These are phyloP conservation scores for Rhinocladiella similis DNA, from an alignment of 2,329 filamentous ascomycete species.

Conservation along the genomic window DNA sequence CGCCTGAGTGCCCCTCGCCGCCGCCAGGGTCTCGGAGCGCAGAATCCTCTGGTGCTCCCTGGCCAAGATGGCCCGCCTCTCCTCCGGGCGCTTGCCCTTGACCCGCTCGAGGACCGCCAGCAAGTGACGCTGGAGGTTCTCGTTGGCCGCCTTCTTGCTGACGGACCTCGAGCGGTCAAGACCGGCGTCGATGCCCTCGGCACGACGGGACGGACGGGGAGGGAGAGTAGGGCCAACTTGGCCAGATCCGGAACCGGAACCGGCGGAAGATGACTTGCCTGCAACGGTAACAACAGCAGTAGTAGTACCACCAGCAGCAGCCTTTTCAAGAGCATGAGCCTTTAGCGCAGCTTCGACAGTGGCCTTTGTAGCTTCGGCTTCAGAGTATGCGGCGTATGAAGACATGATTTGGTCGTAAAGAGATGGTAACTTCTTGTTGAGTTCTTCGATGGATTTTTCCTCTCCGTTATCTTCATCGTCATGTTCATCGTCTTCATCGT, in stretches of 20 bases:
- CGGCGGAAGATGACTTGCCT: no score
- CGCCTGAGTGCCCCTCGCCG: slow-evolving; percentile 4
- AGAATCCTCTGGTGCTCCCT: slow-evolving; percentile 10
- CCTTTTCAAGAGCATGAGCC: no score
- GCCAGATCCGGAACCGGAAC: no score
- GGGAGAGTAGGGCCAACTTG: neutral
- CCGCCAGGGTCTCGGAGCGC: slow-evolving; percentile 14
- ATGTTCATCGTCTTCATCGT: no score
- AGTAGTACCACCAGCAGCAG: no score
- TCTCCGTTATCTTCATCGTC: neutral
- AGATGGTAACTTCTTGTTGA: no score
- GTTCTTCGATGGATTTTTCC: neutral
- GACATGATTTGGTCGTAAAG: no score
- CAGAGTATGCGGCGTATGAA: no score
- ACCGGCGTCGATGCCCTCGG: neutral
- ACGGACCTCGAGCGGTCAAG: neutral
- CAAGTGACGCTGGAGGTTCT: neutral
- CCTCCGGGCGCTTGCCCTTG: neutral
- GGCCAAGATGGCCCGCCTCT: slow-evolving; percentile 8
- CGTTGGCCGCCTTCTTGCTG: neutral
- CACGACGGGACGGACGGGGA: neutral
- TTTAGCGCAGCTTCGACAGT: no score
- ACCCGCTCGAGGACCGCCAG: neutral
- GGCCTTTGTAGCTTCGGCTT: neutral
- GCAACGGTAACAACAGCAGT: no score